Base-by-base conservation (phyloP, 2,329 filamentous ascomycete genomes). In the Diaporthe humulicola region DNA sequence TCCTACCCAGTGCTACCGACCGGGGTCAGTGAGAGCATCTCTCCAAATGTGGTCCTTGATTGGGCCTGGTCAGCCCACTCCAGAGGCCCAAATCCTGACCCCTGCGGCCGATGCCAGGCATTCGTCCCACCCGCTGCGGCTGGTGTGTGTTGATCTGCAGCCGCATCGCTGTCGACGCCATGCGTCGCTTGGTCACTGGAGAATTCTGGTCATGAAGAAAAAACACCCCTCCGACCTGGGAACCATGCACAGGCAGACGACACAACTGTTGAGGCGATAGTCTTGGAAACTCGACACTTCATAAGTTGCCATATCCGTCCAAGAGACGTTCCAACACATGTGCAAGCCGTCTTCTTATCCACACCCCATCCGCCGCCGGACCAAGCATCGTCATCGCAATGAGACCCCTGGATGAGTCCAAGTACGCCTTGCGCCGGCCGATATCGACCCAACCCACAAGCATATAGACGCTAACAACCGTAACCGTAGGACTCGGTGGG, bases 401-500 rank as follows among this genome's bases (percentile, higher is more conserved):
- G 90, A 87, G 87, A 82, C 85, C 87, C 77, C 83, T 90, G 81
- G 85, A 86, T 77, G 89, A 91, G 78, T 86, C 87, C 80, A 89
- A 86, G 89, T 90, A 81, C 73, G 79, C 74, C 66, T 69, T 71
- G 57, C 70, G 33, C 30, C 22, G 25, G 12, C n/a, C 14, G 17
- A 64, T 45, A n/a, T 30, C 33, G 33, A 22, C 50, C 57, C 33
- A 73, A 58, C 38, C 36, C 70, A 50, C 60, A 33, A 30, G 19
- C 58, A 54, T 14, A 60, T 30, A 48, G 64, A 48, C 48, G 28
- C 52, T 71, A 52, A 64, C 28, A 25, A 71, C 19, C 22, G 36
- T 9, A 10, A 17, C 17, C 40, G 10, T 79, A 95, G 93, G 81
- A 85, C 87, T 82, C 89, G 92, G 89, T 95, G 93, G 94, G 86